Base-by-base conservation (phyloP, 257 asterid genomes). In the Voacanga thouarsii region DNA sequence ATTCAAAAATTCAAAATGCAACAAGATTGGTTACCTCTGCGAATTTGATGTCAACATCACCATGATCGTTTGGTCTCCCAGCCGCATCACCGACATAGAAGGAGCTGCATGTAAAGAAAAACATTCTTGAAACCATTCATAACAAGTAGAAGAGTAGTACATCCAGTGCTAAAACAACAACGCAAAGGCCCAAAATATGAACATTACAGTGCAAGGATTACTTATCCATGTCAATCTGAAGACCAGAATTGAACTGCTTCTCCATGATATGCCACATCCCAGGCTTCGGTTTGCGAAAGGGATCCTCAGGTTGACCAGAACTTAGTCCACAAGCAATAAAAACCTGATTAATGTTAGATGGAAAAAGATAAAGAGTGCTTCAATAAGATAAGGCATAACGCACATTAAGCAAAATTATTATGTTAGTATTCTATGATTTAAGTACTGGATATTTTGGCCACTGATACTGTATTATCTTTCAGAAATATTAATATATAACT, bases 71-170 rank as follows among this genome's bases (percentile, higher is more conserved):
- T 19, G 88, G 83, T 81, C 98, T 90, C 78, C 98, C 99, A 82
- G 99, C 99, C 1, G 99, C 99, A 89, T 96, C 99, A 77, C 99
- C 99, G 61, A 96, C 99, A 77, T 90, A 93, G 80, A 96, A 96
- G 78, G 98, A 96, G 80, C 98, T 93, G 79, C 72, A 80, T 23
- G 77, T 47, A 82, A 78, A 75, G 49, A 60, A 82, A 50, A 43
- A 71, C 24, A 57, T 75, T 67, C 66, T 55, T 51, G 24, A 28
- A 55, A 23, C 18, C 9, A 21, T 18, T 12, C 26, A 28, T 18
- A 26, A 45, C 23, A 24, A 3, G 24, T 1, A 14, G 47, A 39
- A 51, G 24, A 8, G 5, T 45, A 56, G 16, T 57, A 55, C 47
- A 39, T 39, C 23, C 18, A 66, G 71, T 18, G 16, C 26, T 6